Percentiles rank a stretch among this genome's conserved stretches.
These are phyloP conservation scores for Selaginella moellendorffii DNA, from an alignment of 75 land plant genomes.

Conservation along the genomic window DNA sequence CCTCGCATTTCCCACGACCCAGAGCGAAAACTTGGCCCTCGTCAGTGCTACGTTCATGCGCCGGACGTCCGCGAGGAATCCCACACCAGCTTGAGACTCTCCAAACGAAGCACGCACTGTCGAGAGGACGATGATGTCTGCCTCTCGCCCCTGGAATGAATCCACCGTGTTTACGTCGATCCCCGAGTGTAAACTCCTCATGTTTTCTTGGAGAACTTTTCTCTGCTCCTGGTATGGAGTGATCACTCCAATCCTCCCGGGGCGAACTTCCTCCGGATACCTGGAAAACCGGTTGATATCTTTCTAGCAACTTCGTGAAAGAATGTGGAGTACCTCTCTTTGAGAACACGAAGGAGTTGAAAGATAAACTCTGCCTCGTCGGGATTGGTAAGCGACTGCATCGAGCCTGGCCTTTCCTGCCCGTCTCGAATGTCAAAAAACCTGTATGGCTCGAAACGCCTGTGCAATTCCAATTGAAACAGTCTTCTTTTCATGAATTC, in stretches of 20 bases:
- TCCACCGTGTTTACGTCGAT: conserved; percentile 95
- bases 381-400: background rate
- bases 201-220: conserved; percentile 36
- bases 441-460: background rate
- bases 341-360: background rate
- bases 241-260: conserved; percentile 55
- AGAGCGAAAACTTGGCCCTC: conserved; percentile 68
- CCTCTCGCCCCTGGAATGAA: conserved; percentile 96
- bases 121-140: conserved; percentile 75
- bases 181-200: conserved; percentile 25
- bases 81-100: conserved; percentile 28
- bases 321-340: background rate
- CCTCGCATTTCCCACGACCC: conserved; percentile 83
- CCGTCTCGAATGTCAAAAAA: background rate
- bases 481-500: background rate
- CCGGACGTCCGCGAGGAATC: conserved; percentile 95
- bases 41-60: conserved; percentile 98
- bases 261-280: conserved; percentile 51
- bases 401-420: background rate
- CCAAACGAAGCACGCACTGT: conserved; percentile 64
- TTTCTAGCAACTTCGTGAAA: no score
- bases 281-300: conserved; percentile 18
- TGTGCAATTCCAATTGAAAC: background rate
- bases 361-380: background rate
- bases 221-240: conserved; percentile 86